These are phyloP conservation scores for Oenanthe sinensis DNA, from an alignment of 129 eudicot genomes.

Conservation along the genomic window DNA sequence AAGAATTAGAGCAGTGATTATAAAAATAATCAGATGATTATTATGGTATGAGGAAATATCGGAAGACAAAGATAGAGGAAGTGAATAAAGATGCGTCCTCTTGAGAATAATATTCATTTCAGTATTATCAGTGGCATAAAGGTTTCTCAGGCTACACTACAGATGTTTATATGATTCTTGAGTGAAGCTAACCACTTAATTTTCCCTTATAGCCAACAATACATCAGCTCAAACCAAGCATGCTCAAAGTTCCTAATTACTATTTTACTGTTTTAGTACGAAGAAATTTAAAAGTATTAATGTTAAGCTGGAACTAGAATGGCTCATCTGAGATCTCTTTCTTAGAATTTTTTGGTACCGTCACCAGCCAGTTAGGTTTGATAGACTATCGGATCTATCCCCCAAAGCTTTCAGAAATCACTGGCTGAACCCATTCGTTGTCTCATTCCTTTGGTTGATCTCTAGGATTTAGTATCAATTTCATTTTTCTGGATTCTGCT, in stretches of 20 bases:
- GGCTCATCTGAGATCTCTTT: background rate
- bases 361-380: background rate
- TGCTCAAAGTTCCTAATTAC: background rate
- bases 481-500: background rate
- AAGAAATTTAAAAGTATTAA: background rate
- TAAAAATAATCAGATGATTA: background rate
- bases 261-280: background rate
- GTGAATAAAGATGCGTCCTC: background rate
- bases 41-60: background rate
- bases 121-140: background rate
- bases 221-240: background rate
- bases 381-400: background rate
- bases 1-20: background rate
- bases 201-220: background rate
- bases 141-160: background rate
- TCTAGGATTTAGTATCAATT: background rate
- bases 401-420: background rate
- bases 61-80: background rate
- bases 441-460: background rate
- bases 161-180: background rate
- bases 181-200: background rate
- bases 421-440: background rate
- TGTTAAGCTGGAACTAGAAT: background rate
- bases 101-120: background rate
- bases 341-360: background rate